Base-by-base conservation (phyloP, 768 basidiomycete species). In the Suillus fuscotomentosus region DNA sequence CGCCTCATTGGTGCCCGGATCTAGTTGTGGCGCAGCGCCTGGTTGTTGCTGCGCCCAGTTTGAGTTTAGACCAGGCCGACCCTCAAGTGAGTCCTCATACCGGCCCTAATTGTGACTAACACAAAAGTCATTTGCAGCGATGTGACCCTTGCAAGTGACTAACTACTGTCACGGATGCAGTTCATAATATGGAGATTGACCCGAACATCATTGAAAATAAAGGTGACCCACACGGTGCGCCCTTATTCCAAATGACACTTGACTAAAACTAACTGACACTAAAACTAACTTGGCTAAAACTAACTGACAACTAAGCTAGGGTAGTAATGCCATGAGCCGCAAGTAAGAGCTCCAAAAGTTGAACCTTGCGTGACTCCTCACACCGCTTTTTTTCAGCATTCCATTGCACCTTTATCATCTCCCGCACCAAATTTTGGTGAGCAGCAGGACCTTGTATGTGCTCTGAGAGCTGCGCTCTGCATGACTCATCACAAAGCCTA, bases 61-160 rank as follows among this genome's bases (percentile, higher is more conserved):
- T 27, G 27, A 27, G 27, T 27, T 27, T 27, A 27, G 27, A 27
- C 27, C 27, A 27, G 27, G 27, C 27, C 9, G 36, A 48, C 10
- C 47, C 47, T 48, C 47, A 48, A 48, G 47, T 48, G 47, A 48
- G 47, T 48, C 47, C 47, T 48, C 48, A 50, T 50, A 50, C 48
- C 14, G 48, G 48, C 48, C 48, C 48, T 50, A 50, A 27, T 27
- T 27, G 27, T 27, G 27, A 27, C 27, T 27, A 27, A 27, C 27
- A 27, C 27, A 3, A 27, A 27, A 27, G 27, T 27, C 27, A 27
- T 27, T 14, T 24, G 48, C 48, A 50, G 48, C 43, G 7, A 45
- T 45, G 7, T 45, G 43, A 43, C 42, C 42, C 42, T 14, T 24
- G 48, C 48, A 50, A 5, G 48, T 48, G 22, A 50, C 48, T 10